Evolutionary conservation across 2,329 filamentous ascomycete species (phyloP), one percentile per base, ranked within the genome.

Genomic region (Phialophora chinensis): DNA sequence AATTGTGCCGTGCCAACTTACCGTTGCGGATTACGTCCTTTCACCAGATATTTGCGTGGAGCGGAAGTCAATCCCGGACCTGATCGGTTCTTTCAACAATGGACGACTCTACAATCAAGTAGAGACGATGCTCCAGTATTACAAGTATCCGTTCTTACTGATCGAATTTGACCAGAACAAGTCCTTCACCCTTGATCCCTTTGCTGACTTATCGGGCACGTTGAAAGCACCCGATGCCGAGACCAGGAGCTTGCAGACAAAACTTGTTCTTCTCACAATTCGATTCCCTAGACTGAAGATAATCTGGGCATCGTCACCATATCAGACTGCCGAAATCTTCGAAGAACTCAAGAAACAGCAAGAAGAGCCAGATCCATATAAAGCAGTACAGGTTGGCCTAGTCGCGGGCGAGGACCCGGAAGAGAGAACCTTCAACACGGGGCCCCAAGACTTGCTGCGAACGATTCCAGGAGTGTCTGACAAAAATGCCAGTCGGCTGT

Each of bases 161-260:
- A 98, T 99, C 75, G 95, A 99, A 78, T 99, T 99, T 77, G 93
- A 97, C 77, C 91, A 96, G 76, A 94, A 96, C 81, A 97, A 96
- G 78, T 94, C 92, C 3, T 99, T 99, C 78, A 98, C 93, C 0
- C 88, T 99, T 17, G 95, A 94, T 77, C 90, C 91, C 0, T 75
- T 82, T 67, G 78, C 78, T 25, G 77, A 92, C 73, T 89, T 89
- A 57, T 91, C 78, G 74, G 90, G 61, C 84, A 84, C 82, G 63
- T 87, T 89, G 68, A 85, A 90, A 57, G 87, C 88, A 61, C 85
- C 89, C 0, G 82, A 83, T 56, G 79, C 84, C 27, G 82, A 81
- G 66, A 85, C 87, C 0, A 90, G 90, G 42, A 95, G 97, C 75
- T 84, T 97, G 35, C 95, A 99, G 77, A 90, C 90, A 69, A 95